These are phyloP conservation scores for Blastobotrys serpentis DNA, from an alignment of 1,139 yeast genomes.

Conservation along the genomic window DNA sequence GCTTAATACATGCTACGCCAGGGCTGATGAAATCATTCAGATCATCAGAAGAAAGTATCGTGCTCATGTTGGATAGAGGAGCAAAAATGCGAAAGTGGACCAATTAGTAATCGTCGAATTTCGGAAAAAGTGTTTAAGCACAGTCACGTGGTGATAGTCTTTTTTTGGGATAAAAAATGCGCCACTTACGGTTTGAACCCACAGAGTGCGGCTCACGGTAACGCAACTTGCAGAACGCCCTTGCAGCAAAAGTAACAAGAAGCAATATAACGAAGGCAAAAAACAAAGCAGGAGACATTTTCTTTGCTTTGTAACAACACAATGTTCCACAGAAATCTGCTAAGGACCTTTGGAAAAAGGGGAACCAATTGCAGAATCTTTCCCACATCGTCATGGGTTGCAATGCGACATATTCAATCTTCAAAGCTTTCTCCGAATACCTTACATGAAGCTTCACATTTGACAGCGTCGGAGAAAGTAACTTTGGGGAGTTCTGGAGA, in stretches of 20 bases:
- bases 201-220: background rate
- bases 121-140: background rate
- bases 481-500: constrained; percentile 8
- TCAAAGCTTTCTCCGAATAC: background rate
- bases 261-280: background rate
- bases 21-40: constrained; percentile 93
- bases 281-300: background rate
- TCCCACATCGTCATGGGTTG: background rate
- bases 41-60: constrained; percentile 82
- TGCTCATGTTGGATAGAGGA: constrained; percentile 63
- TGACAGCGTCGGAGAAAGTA: constrained; percentile 14
- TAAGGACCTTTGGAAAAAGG: background rate
- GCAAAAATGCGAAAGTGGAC: background rate
- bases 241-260: background rate
- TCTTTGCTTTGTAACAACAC: background rate
- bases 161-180: background rate
- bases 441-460: constrained; percentile 12
- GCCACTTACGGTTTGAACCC: background rate
- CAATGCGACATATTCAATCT: background rate
- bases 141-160: constrained; percentile 7
- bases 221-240: no score
- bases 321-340: background rate
- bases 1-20: constrained; percentile 92
- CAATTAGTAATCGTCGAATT: background rate
- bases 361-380: background rate